Percentiles rank a stretch among this genome's conserved stretches.
phyloP scores from a whole-genome alignment of 805 yeast genomes.

The Teunomyces panamensis region DNA sequence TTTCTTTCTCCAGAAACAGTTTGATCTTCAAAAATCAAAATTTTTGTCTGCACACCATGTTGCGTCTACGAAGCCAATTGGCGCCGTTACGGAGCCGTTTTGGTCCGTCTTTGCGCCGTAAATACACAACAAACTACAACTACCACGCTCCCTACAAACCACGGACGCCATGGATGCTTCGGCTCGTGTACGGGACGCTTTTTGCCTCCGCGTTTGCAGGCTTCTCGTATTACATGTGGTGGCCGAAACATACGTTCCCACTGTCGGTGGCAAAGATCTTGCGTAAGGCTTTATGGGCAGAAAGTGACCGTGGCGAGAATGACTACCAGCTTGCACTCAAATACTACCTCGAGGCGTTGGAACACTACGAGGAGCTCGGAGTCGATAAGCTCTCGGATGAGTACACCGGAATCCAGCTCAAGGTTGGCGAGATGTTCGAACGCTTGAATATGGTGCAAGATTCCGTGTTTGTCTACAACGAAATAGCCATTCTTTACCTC shows the following conservation, averaged over 20 bases:
- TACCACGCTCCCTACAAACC: conserved; percentile 15
- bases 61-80: neutral
- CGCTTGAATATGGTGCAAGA: conserved; percentile 57
- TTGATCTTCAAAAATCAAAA: no score
- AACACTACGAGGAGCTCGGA: conserved; percentile 53
- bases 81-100: neutral
- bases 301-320: conserved; percentile 60
- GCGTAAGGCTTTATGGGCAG: conserved; percentile 81
- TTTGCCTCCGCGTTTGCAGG: conserved; percentile 14
- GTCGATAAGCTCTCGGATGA: conserved; percentile 66
- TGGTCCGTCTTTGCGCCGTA: neutral
- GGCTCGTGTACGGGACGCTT: conserved; percentile 11
- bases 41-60: neutral
- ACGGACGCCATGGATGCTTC: conserved; percentile 3
- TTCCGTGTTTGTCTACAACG: conserved; percentile 66
- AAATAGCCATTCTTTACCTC: conserved; percentile 58
- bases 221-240: conserved; percentile 42
- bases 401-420: conserved; percentile 87
- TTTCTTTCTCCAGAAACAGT: neutral
- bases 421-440: conserved; percentile 85
- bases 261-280: conserved; percentile 65
- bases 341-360: conserved; percentile 71
- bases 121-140: conserved; percentile 8
- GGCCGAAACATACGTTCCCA: conserved; percentile 73
- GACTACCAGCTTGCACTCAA: conserved; percentile 68